Conservation (phyloP, 169 alveolate genomes). For the Cytauxzoon felis region DNA sequence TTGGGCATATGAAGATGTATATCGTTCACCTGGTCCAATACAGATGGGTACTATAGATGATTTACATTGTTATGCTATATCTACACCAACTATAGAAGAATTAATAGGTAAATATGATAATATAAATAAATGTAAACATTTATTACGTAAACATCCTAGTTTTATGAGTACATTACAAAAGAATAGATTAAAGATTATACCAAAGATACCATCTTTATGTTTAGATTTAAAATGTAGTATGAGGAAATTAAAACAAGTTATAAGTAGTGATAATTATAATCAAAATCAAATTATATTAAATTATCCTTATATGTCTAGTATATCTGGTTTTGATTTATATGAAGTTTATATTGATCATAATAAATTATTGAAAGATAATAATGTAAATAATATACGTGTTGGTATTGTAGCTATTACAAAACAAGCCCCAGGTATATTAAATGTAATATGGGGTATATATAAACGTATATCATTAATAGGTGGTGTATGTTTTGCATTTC, state of each 20-base stretch:
- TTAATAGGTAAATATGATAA: slow-evolving; percentile 20
- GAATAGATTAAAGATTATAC: slow-evolving; percentile 49
- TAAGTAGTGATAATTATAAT: slow-evolving; percentile 77
- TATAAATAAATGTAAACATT: slow-evolving; percentile 2
- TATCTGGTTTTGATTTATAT: slow-evolving; percentile 60
- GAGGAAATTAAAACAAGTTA: slow-evolving; percentile 35
- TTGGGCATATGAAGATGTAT: slow-evolving; percentile 91
- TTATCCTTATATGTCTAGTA: slow-evolving; percentile 78
- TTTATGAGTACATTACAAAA: slow-evolving; percentile 57
- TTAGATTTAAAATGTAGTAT: slow-evolving; percentile 48
- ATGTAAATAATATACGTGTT: slow-evolving; percentile 51
- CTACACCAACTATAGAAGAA: slow-evolving; percentile 42
- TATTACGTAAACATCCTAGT: slow-evolving; percentile 11
- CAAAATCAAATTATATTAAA: slow-evolving; percentile 82
- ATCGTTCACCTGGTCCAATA: slow-evolving; percentile 95
- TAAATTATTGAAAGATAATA: background rate
- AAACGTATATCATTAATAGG: slow-evolving; percentile 79
- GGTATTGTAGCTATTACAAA: slow-evolving; percentile 92
- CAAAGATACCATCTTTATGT: slow-evolving; percentile 67
- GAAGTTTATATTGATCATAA: slow-evolving; percentile 66
- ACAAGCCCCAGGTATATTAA: slow-evolving; percentile 96
- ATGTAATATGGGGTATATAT: slow-evolving; percentile 92
- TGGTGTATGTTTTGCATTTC: slow-evolving; percentile 83
- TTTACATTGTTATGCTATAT: slow-evolving; percentile 59
- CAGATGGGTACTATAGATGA: slow-evolving; percentile 81